Conservation (phyloP, 2,329 filamentous ascomycete genomes). For the Eurotiales sp. region DNA sequence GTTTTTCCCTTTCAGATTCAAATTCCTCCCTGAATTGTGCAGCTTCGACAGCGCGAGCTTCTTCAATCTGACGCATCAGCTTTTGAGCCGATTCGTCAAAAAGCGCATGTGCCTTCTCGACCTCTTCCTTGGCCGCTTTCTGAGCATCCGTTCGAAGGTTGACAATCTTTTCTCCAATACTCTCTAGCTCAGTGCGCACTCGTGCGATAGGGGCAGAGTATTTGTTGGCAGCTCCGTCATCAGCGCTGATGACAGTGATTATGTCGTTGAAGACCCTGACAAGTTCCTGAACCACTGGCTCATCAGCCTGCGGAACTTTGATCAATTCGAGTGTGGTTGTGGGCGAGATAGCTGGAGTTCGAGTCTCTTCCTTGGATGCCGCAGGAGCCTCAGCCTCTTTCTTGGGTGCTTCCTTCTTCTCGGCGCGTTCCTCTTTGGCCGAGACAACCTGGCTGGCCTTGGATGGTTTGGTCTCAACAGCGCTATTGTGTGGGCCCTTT, state of each 20-base stretch:
- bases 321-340: constrained; percentile 73
- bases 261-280: constrained; percentile 95
- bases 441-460: constrained; percentile 20
- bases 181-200: constrained; percentile 77
- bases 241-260: constrained; percentile 87
- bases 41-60: constrained; percentile 76
- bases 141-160: constrained; percentile 67
- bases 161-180: constrained; percentile 74
- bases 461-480: constrained; percentile 30
- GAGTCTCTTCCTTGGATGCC: constrained; percentile 31
- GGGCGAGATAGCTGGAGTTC: constrained; percentile 43
- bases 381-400: constrained; percentile 18
- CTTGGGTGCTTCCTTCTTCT: constrained; percentile 28
- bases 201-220: constrained; percentile 76
- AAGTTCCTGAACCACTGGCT: constrained; percentile 86
- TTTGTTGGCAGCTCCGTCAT: constrained; percentile 65
- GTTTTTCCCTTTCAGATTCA: constrained; percentile 76
- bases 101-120: constrained; percentile 66
- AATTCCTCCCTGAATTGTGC: constrained; percentile 82
- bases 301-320: constrained; percentile 68
- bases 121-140: constrained; percentile 69
- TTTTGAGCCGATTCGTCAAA: constrained; percentile 86
- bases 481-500: constrained; percentile 47
- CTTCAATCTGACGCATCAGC: constrained; percentile 82
- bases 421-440: constrained; percentile 29